Conservation (phyloP, 495 filamentous ascomycete species). For the Neurospora intermedia region DNA sequence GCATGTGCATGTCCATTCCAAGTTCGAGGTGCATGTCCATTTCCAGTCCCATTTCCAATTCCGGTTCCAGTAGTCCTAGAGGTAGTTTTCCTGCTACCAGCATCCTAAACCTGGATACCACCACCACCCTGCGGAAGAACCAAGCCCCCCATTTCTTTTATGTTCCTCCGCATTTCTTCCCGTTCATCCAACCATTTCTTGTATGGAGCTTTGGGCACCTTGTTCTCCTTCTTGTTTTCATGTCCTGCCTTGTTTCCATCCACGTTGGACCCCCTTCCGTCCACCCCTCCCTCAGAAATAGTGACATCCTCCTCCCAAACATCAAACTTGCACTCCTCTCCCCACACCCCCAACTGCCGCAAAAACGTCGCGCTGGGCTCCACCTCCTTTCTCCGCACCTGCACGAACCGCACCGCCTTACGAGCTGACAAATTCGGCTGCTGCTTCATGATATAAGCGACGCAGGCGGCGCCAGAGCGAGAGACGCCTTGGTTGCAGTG, state of each 20-base stretch:
- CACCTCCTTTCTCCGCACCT: background rate
- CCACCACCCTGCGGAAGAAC: background rate
- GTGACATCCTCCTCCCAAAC: background rate
- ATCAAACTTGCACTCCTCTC: background rate
- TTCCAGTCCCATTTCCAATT: background rate
- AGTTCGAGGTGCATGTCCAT: no score
- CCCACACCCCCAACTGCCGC: background rate
- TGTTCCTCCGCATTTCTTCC: background rate
- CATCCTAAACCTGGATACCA: background rate
- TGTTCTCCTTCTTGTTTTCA: background rate
- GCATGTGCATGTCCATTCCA: no score
- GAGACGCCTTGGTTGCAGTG: background rate
- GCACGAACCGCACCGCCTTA: background rate
- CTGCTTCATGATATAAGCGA: background rate
- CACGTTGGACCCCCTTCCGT: background rate
- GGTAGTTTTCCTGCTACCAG: background rate
- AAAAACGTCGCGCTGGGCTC: background rate
- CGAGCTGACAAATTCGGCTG: background rate
- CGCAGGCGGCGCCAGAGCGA: background rate
- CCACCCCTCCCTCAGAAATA: no score
- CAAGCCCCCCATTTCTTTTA: background rate
- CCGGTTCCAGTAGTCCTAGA: background rate
- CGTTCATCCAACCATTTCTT: background rate
- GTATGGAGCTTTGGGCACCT: background rate
- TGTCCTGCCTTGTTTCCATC: no score